Evolutionary conservation across 371 early-diverging fungal species (phyloP).

Genomic region (Syncephalastrum sp.): DNA sequence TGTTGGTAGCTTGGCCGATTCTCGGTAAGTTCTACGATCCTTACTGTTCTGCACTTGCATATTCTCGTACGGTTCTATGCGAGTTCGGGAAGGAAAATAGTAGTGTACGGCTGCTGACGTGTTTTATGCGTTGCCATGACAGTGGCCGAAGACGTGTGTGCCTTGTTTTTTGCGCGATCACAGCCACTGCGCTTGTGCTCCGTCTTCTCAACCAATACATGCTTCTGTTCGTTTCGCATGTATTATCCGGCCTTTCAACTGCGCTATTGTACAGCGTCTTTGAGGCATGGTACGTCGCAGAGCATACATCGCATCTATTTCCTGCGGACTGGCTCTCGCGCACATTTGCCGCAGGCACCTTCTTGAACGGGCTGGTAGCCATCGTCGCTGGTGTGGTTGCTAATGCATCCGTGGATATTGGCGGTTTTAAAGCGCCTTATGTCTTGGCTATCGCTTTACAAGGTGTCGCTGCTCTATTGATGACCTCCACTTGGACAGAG

Average conservation of each 20-base stretch:
- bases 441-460: slow-evolving; percentile 53
- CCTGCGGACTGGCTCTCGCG: slow-evolving; percentile 54
- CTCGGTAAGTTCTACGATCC: slow-evolving; percentile 43
- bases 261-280: slow-evolving; percentile 74
- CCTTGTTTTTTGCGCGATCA: slow-evolving; percentile 62
- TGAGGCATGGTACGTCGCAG: slow-evolving; percentile 82
- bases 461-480: slow-evolving; percentile 43
- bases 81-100: too few species aligned
- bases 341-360: slow-evolving; percentile 71
- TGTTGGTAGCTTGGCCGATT: slow-evolving; percentile 73
- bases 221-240: slow-evolving; percentile 61
- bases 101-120: too few species aligned
- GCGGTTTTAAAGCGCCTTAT: slow-evolving; percentile 65
- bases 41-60: too few species aligned
- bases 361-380: slow-evolving; percentile 72
- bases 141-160: slow-evolving; percentile 71
- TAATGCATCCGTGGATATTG: slow-evolving; percentile 54
- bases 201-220: slow-evolving; percentile 52
- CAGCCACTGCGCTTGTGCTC: slow-evolving; percentile 54
- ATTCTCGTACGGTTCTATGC: not conserved
- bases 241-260: slow-evolving; percentile 69
- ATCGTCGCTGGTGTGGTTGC: slow-evolving; percentile 71
- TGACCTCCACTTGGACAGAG: slow-evolving; percentile 64
- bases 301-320: slow-evolving; percentile 65
- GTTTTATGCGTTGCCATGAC: too few species aligned